A percentile compares a stretch with the other conserved stretches of the same genome.
Conservation (phyloP, 1,139 yeast genomes). For the Oligophagozyma castellii region DNA sequence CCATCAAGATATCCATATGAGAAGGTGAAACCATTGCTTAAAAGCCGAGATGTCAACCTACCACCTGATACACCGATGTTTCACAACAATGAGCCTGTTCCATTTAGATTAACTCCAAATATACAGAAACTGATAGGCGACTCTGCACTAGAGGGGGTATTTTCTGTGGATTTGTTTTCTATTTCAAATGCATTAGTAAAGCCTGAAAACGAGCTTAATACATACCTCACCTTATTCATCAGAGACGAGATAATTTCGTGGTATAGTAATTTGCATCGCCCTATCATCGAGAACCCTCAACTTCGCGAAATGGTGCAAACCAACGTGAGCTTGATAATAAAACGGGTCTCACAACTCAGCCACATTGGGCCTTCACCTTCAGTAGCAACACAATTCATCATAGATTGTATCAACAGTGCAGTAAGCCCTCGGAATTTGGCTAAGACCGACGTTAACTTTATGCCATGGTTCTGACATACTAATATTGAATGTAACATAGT, state of each 20-base stretch:
- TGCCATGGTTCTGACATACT: slow-evolving; percentile 69
- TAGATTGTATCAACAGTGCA: slow-evolving; percentile 87
- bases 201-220: slow-evolving; percentile 81
- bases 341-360: slow-evolving; percentile 57
- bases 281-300: slow-evolving; percentile 51
- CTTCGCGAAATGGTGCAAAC: slow-evolving; percentile 76
- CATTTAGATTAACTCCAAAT: slow-evolving; percentile 93
- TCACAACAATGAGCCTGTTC: slow-evolving; percentile 89
- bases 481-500: too few species aligned
- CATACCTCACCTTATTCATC: slow-evolving; percentile 79
- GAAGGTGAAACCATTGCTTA: slow-evolving; percentile 29
- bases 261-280: slow-evolving; percentile 71
- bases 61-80: slow-evolving; percentile 73
- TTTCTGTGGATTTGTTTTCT: slow-evolving; percentile 71
- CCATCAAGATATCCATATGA: slow-evolving; percentile 48
- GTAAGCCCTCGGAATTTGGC: slow-evolving; percentile 93
- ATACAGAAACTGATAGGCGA: slow-evolving; percentile 90
- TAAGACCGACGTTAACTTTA: slow-evolving; percentile 85
- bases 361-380: slow-evolving; percentile 61
- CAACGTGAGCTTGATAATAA: slow-evolving; percentile 76
- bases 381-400: slow-evolving; percentile 85
- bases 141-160: slow-evolving; percentile 79
- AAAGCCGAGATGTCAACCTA: slow-evolving; percentile 40
- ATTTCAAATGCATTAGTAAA: slow-evolving; percentile 83
- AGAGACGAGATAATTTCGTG: slow-evolving; percentile 91